Conservation (phyloP, 768 basidiomycete genomes). For the Sutorius australiensis region DNA sequence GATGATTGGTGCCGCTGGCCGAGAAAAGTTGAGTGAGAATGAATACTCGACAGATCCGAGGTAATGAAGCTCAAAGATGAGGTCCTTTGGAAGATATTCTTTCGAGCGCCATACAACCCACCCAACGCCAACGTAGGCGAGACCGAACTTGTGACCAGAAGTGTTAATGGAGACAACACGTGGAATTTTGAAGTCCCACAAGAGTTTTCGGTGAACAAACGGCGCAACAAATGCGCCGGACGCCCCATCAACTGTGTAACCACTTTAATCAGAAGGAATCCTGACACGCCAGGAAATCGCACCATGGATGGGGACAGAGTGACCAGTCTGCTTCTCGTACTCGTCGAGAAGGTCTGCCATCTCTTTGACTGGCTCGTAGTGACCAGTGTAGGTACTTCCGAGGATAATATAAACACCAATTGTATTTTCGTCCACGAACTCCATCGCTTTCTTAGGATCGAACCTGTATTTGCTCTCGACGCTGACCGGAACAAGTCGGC, state of each 20-base stretch:
- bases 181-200: constrained; percentile 59
- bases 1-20: constrained; percentile 58
- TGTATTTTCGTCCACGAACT: constrained; percentile 67
- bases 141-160: constrained; percentile 61
- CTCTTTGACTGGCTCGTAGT: constrained; percentile 77
- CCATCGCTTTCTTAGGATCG: constrained; percentile 60
- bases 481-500: constrained; percentile 59
- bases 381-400: constrained; percentile 55
- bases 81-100: constrained; percentile 58
- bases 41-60: constrained; percentile 67
- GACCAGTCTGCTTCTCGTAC: constrained; percentile 47
- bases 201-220: constrained; percentile 50
- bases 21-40: constrained; percentile 61
- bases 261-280: constrained; percentile 5
- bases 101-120: constrained; percentile 63
- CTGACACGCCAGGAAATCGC: constrained; percentile 22
- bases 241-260: constrained; percentile 48
- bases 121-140: constrained; percentile 56
- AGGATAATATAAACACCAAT: constrained; percentile 66
- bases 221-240: constrained; percentile 63
- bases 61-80: constrained; percentile 62
- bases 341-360: constrained; percentile 71
- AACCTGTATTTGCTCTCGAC: constrained; percentile 75
- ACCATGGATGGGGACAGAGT: constrained; percentile 42
- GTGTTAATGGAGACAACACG: constrained; percentile 59